Evolutionary conservation across 1,139 yeast genomes (phyloP), one percentile per base, ranked within the genome.

Genomic region (Diutina mesorugosa): DNA sequence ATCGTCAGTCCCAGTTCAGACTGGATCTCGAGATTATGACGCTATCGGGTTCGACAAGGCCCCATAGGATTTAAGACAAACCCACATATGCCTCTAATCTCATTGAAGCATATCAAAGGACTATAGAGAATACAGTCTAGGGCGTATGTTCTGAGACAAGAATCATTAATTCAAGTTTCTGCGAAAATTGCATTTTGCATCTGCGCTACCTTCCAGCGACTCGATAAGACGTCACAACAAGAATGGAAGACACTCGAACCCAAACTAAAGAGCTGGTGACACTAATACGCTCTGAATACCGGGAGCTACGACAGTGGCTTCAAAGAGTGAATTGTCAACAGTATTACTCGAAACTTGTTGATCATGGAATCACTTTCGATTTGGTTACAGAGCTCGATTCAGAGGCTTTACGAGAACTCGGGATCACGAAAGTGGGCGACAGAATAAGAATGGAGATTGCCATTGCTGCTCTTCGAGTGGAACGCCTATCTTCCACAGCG

Each of bases 341-440:
- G 45, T 67, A 73, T 61, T 67, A 66, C 59, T 54, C 65, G 54
- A 70, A 67, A 57, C 76, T 76, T 59, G 63, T 69, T 8, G 78
- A 74, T 14, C 65, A 84, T 64, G 86, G 82, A 38, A 80, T 90
- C 60, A 77, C 84, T 0, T 69, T 77, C 52, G 87, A 83, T 55
- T 70, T 89, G 6, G 66, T 88, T 14, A 72, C 82, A 1, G 87
- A 82, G 59, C 69, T 90, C 55, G 97, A 90, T 64, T 76, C 80
- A 47, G 75, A 71, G n/a, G 80, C 90, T 0, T 75, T 93, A 57
- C 79, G 78, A 57, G 95, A 87, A 60, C 67, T 93, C 8, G 97
- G 97, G 0, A 71, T 93, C n/a, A 62, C 63, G 21, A 85, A 82
- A 61, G 79, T 93, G 9, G 98, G 98, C 0, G 98, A 93, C 67